Evolutionary conservation across 1,284 basidiomycete species (phyloP).

Genomic region (Moesziomyces globuligerus): DNA sequence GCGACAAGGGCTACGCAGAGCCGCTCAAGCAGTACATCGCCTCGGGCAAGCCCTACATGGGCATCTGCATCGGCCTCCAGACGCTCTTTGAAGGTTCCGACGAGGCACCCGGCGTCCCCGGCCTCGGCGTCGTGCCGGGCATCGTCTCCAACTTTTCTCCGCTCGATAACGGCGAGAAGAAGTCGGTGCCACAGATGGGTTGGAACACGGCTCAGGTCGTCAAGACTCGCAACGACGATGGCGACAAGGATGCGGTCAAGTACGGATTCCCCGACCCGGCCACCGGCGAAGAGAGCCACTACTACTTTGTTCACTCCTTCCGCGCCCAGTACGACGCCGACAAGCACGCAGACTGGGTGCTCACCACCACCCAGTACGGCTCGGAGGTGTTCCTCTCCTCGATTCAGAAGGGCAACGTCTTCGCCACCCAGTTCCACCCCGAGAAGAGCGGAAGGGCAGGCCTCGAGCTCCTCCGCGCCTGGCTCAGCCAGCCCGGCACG

Average conservation of each 20-base stretch:
- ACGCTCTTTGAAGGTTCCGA: conserved; percentile 83
- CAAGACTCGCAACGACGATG: conserved; percentile 34
- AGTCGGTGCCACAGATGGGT: conserved; percentile 97
- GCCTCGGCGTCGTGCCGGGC: conserved; percentile 64
- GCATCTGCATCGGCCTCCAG: conserved; percentile 84
- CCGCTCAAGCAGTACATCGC: conserved; percentile 85
- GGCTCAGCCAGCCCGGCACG: conserved; percentile 75
- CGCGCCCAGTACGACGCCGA: conserved; percentile 74
- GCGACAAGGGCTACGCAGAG: conserved; percentile 78
- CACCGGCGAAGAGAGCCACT: conserved; percentile 73
- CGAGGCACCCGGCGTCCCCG: conserved; percentile 57
- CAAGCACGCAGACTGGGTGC: conserved; percentile 74
- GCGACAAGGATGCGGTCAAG: conserved; percentile 37
- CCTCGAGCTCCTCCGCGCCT: conserved; percentile 80
- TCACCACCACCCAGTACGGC: conserved; percentile 92
- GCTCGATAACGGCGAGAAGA: conserved; percentile 68
- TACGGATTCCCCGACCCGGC: conserved; percentile 46
- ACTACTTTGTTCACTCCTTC: conserved; percentile 97
- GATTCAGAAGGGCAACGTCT: conserved; percentile 85
- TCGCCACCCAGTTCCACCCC: conserved; percentile 96
- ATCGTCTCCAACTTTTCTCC: conserved; percentile 51
- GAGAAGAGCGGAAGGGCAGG: conserved; percentile 97
- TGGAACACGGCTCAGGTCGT: conserved; percentile 74
- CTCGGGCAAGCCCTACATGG: conserved; percentile 86
- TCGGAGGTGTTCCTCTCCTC: conserved; percentile 89